A percentile compares a stretch with the other conserved stretches of the same genome.
These are phyloP conservation scores for Geranium incanum DNA, from an alignment of 441 rosid genomes.

Conservation along the genomic window DNA sequence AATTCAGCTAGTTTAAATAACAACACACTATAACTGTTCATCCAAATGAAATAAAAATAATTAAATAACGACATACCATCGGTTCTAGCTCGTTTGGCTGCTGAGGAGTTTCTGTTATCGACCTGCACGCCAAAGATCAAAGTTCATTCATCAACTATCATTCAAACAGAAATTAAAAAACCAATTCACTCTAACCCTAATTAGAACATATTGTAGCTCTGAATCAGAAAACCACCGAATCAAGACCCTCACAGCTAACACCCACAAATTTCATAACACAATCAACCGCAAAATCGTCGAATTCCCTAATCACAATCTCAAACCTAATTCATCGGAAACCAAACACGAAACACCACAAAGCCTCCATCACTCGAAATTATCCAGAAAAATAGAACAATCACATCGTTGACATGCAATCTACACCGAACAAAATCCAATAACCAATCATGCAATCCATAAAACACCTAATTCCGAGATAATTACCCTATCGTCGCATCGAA, in stretches of 20 bases:
- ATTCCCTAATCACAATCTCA: background rate
- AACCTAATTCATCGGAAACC: background rate
- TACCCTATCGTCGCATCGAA: background rate
- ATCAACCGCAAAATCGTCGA: background rate
- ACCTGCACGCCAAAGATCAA: conserved; percentile 37
- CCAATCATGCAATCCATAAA: background rate
- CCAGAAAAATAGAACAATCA: background rate
- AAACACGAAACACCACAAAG: background rate
- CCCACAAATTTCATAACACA: background rate
- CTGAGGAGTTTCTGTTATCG: conserved; percentile 87
- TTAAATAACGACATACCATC: conserved; percentile 48
- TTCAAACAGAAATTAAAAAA: background rate
- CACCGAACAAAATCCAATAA: background rate
- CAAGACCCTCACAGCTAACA: background rate
- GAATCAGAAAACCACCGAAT: background rate
- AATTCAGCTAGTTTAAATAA: background rate
- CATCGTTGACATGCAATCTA: background rate
- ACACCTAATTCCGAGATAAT: background rate
- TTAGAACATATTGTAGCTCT: background rate
- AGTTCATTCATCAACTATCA: background rate
- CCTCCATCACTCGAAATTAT: background rate
- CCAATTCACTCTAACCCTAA: background rate
- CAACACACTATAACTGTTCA: background rate
- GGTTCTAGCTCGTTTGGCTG: conserved; percentile 93
- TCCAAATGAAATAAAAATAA: background rate